Evolutionary conservation across 2,329 filamentous ascomycete genomes (phyloP).

Genomic region (Scedosporium aurantiacum): DNA sequence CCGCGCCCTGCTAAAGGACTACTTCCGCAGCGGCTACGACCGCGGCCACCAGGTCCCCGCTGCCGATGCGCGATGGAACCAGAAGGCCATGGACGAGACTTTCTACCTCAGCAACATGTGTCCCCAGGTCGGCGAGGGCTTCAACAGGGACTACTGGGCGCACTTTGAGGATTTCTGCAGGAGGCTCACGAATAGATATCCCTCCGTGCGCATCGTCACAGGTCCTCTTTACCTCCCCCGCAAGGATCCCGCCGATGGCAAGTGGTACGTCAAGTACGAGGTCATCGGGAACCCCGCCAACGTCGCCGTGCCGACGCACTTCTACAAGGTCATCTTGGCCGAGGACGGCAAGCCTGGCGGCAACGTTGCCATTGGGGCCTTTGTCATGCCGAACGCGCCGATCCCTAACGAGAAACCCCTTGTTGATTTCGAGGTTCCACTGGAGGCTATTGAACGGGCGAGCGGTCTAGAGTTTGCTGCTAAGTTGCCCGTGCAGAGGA

Average conservation of each 20-base stretch:
- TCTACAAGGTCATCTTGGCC: conserved; percentile 97
- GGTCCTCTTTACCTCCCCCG: conserved; percentile 88
- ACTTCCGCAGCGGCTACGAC: conserved; percentile 90
- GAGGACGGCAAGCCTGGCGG: conserved; percentile 64
- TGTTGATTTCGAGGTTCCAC: conserved; percentile 83
- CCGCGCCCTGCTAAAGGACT: conserved; percentile 83
- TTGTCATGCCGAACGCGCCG: conserved; percentile 83
- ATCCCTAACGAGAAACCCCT: conserved; percentile 85
- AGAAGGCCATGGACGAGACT: conserved; percentile 88
- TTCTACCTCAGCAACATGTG: conserved; percentile 96
- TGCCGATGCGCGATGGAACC: conserved; percentile 91
- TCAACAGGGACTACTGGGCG: conserved; percentile 98
- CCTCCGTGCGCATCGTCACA: conserved; percentile 81
- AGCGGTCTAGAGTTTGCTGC: conserved; percentile 84
- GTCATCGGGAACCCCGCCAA: conserved; percentile 89
- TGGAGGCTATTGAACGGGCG: conserved; percentile 86
- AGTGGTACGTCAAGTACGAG: conserved; percentile 94
- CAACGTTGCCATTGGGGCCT: conserved; percentile 81
- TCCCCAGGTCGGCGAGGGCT: conserved; percentile 93
- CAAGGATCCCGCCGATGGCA: conserved; percentile 69
- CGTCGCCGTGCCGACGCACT: conserved; percentile 93
- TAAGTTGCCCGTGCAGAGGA: conserved; percentile 61
- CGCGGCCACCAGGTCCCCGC: conserved; percentile 94
- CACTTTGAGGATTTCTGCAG: conserved; percentile 98
- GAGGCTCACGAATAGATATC: conserved; percentile 67